Evolutionary conservation across 371 early-diverging fungal species (phyloP), one percentile per base, ranked within the genome.

Genomic region (Smittium culicis): DNA sequence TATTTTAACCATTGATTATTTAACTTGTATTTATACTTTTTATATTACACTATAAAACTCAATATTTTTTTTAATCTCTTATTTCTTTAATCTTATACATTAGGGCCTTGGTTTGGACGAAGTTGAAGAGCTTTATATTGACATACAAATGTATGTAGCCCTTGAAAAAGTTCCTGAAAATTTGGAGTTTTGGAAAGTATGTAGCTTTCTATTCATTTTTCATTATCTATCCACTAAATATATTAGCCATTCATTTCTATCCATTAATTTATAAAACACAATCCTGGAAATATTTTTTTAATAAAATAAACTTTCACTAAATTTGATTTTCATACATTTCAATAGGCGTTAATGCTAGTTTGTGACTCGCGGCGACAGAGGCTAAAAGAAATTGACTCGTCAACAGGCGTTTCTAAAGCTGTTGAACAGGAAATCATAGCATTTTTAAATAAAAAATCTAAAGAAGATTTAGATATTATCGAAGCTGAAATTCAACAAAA

Each of bases 81-180:
- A 45, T 45, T 45, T 45, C 20, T 45, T 45, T 45, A 20, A 5
- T 20, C 45, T 11, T 45, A 5, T 11, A 60, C 1, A 60, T 24
- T 68, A 86, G 77, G 83, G 86, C 54, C 72, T 95, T 30, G 65
- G 72, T 0, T 66, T 81, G 16, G 78, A 79, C 1, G 91, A 93
- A 54, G 81, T 88, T 11, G 83, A 85, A 34, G 92, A 91, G 70
- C 78, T 94, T 20, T 80, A 86, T 63, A 79, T 86, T 64, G 96
- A 94, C 65, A 91, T 92, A 64, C 86, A 89, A 67, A 82, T 89
- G 81, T 93, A 93, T 68, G 73, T 93, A 28, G 79, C 78, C 20
- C 76, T 96, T 31, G 96, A 96, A 70, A 88, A 83, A 69, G 83
- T 88, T 64, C 80, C 79, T 20, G 80, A 81, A 35, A 87, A 86